These are phyloP conservation scores for Ophiosphaerella korrae DNA, from an alignment of 2,329 filamentous ascomycete genomes.

Conservation along the genomic window DNA sequence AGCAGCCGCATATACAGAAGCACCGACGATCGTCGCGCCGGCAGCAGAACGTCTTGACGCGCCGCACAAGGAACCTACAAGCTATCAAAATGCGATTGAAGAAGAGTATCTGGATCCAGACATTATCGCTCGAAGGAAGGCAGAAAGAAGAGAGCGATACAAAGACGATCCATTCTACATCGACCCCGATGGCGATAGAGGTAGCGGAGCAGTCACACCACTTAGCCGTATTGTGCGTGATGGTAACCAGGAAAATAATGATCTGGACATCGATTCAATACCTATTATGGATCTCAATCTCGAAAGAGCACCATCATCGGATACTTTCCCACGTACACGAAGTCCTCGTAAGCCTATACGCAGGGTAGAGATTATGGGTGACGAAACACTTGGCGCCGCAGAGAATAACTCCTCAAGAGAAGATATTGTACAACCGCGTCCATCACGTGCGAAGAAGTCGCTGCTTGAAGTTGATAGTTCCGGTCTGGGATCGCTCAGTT, in stretches of 20 bases:
- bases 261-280: slow-evolving; percentile 90
- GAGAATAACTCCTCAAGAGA: slow-evolving; percentile 37
- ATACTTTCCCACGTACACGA: slow-evolving; percentile 25
- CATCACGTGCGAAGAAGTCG: slow-evolving; percentile 59
- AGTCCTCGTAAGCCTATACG: slow-evolving; percentile 41
- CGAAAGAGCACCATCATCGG: slow-evolving; percentile 47
- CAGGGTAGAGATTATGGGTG: slow-evolving; percentile 53
- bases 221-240: slow-evolving; percentile 73
- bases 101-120: slow-evolving; percentile 70
- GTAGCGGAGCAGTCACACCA: slow-evolving; percentile 71
- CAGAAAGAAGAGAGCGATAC: slow-evolving; percentile 80
- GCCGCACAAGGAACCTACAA: slow-evolving; percentile 42
- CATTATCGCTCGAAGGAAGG: slow-evolving; percentile 73
- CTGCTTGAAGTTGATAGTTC: slow-evolving; percentile 88
- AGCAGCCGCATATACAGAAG: slow-evolving; percentile 29
- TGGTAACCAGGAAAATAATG: slow-evolving; percentile 70
- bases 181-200: slow-evolving; percentile 52
- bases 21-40: slow-evolving; percentile 29
- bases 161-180: slow-evolving; percentile 98
- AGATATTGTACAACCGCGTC: slow-evolving; percentile 35
- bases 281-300: slow-evolving; percentile 93
- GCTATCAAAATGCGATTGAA: slow-evolving; percentile 54
- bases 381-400: slow-evolving; percentile 53
- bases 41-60: slow-evolving; percentile 53
- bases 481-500: slow-evolving; percentile 72